Base-by-base conservation (phyloP, 2,329 filamentous ascomycete species). In the Pezizomycotina sp. region DNA sequence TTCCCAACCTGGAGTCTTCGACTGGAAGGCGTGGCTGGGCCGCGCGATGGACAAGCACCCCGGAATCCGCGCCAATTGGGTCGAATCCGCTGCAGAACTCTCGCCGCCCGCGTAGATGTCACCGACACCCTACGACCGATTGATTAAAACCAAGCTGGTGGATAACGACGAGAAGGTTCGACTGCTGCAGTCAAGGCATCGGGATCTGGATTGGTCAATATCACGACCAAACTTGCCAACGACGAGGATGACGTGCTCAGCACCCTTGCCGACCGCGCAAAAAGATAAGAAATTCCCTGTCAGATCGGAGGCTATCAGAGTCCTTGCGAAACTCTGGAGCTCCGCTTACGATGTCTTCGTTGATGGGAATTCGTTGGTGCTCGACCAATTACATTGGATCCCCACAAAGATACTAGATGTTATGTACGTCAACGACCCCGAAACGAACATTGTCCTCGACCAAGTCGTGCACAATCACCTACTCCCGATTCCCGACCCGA, bases 131-230 rank as follows among this genome's bases (percentile, higher is more conserved):
- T 52, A 4, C 65, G 68, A 28, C 67, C 95, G 23, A 69, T 93
- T 29, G 69, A 70, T 42, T 71, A 51, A 50, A 27, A 79, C 83
- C 41, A 83, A 86, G 60, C 67, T 95, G 7, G 74, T 74, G 13
- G 89, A 98, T 55, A 71, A 68, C 22, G 89, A 98, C 52, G 89
- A 98, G 51, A 84, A 77, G 53, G 89, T 98, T 27, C 74, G 89
- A 20, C 60, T 93, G 78, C 84, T 20, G 82, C 83, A n/a, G 77
- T 95, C 31, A 77, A 81, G 53, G 77, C 1, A 69, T 98, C 15
- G 77, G 78, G 66, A 70, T 9, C 92, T 95, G 71, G 71, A 45
- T 81, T 92, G 57, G 66, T 71, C 34, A 74, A 89, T 4, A 70
- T 93, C 36, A 67, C 93, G 46, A 66, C 74, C 34, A 92, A 91